Conservation (phyloP, 768 basidiomycete species). For the Amanita fuliginea region DNA sequence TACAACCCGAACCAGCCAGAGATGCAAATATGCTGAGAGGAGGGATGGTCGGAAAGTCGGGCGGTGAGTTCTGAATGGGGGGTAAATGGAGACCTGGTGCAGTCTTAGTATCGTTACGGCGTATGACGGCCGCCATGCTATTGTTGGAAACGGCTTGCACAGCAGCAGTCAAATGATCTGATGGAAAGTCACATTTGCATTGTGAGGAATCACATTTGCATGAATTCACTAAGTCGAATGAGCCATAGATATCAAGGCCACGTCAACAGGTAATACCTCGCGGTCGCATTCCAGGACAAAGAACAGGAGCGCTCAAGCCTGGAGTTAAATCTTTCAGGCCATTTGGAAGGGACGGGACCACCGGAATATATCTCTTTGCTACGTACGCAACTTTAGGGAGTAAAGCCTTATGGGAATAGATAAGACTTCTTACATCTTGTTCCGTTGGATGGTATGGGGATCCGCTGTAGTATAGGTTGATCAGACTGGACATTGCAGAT, state of each 20-base stretch:
- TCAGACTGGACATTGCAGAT: conserved; percentile 43
- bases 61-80: conserved; percentile 32
- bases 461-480: conserved; percentile 17
- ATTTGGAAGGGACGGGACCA: conserved; percentile 62
- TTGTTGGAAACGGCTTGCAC: conserved; percentile 8
- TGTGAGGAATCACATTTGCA: conserved; percentile 49
- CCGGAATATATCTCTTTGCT: conserved; percentile 64
- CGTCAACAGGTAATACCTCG: conserved; percentile 26
- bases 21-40: conserved; percentile 48
- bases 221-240: conserved; percentile 36
- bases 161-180: conserved; percentile 6
- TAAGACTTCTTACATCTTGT: conserved; percentile 26
- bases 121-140: conserved; percentile 24
- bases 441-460: conserved; percentile 22
- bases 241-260: conserved; percentile 6
- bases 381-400: conserved; percentile 5
- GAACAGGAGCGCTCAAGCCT: conserved; percentile 15
- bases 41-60: conserved; percentile 47
- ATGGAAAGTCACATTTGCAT: conserved; percentile 20
- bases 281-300: conserved; percentile 34
- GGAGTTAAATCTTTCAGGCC: conserved; percentile 50
- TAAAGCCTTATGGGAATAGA: neutral
- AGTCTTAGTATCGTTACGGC: conserved; percentile 8
- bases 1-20: conserved; percentile 59
- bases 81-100: conserved; percentile 31